Conservation (phyloP, 176 grass and related monocot species). For the Avena insularis region DNA sequence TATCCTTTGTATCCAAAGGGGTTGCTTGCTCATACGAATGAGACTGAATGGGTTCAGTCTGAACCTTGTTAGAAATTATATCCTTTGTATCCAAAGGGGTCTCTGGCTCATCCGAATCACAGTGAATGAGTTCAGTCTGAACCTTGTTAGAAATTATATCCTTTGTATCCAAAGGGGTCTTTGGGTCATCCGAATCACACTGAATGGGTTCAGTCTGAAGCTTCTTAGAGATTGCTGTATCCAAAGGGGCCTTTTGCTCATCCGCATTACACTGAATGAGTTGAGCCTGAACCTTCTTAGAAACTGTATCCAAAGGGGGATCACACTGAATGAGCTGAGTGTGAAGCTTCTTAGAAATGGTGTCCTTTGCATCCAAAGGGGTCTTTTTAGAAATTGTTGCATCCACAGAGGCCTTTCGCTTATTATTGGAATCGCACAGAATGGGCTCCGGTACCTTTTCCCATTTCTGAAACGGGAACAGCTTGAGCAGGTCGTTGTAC, state of each 20-base stretch:
- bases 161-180: neutral
- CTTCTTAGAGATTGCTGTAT: constrained; percentile 6
- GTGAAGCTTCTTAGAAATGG: constrained; percentile 14
- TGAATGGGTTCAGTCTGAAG: neutral
- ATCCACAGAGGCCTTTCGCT: neutral
- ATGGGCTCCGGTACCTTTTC: constrained; percentile 26
- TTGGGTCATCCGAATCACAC: neutral
- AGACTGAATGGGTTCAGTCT: neutral
- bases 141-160: neutral
- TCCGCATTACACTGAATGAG: neutral
- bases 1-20: neutral
- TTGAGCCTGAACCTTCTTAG: neutral
- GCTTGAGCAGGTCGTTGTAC: constrained; percentile 52
- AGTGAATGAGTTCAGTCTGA: neutral
- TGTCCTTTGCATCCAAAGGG: neutral
- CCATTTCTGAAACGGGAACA: constrained; percentile 46
- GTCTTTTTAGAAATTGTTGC: too few species aligned
- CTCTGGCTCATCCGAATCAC: neutral
- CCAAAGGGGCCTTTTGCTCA: neutral
- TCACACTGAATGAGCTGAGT: neutral
- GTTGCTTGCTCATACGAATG: neutral
- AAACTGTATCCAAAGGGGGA: neutral
- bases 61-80: constrained; percentile 3
- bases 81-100: neutral
- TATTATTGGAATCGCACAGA: neutral